Conservation (phyloP, 2,329 filamentous ascomycete species). For the Exophiala sideris region DNA sequence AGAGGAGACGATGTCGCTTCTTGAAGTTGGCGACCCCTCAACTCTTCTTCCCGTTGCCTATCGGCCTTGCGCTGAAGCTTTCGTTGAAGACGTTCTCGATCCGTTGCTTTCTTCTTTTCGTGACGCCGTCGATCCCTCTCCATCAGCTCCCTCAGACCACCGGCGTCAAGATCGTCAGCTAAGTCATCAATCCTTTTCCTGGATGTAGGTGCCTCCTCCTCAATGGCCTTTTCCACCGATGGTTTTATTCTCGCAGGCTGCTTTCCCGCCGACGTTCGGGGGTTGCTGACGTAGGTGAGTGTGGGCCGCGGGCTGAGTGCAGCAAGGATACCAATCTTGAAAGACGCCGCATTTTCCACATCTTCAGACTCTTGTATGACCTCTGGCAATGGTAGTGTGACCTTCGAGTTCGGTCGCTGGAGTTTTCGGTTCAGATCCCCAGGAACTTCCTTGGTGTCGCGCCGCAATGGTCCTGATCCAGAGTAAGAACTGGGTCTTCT, state of each 20-base stretch:
- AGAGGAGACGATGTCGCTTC: not conserved
- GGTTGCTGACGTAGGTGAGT: conserved; percentile 67
- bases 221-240: conserved; percentile 47
- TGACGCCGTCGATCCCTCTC: conserved; percentile 80
- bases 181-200: conserved; percentile 65
- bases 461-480: conserved; percentile 56
- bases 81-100: conserved; percentile 60
- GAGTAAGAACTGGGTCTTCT: conserved; percentile 59
- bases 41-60: conserved; percentile 53
- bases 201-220: conserved; percentile 56
- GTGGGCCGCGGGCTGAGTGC: conserved; percentile 83
- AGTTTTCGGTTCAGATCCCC: conserved; percentile 55
- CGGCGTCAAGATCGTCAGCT: conserved; percentile 80
- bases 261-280: conserved; percentile 53
- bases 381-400: conserved; percentile 69
- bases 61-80: conserved; percentile 47
- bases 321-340: conserved; percentile 74
- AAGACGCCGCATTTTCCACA: conserved; percentile 70
- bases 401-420: conserved; percentile 64
- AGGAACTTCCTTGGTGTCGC: conserved; percentile 62
- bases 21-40: conserved; percentile 38
- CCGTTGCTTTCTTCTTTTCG: conserved; percentile 69
- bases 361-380: conserved; percentile 71
- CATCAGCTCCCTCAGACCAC: conserved; percentile 81
- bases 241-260: conserved; percentile 26